Evolutionary conservation across 495 filamentous ascomycete genomes (phyloP).

Genomic region (Aspergillus indologenus): DNA sequence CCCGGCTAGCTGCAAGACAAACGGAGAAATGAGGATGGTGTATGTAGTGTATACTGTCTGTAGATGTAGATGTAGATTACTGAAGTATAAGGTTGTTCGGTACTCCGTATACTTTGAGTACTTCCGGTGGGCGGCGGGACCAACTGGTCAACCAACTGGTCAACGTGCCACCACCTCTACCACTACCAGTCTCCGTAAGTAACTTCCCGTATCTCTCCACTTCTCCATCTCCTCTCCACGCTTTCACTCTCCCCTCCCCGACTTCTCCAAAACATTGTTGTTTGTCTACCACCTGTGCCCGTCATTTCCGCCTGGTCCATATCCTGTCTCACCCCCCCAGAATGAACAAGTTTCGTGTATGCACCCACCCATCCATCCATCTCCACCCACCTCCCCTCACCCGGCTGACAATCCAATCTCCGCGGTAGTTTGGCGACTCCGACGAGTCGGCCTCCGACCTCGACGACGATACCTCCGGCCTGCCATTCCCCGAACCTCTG

Average conservation of each 20-base stretch:
- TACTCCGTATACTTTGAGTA: too few species aligned
- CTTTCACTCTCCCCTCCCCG: too few species aligned
- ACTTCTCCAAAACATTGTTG: neutral
- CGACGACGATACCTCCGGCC: conserved; percentile 60
- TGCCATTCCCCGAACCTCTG: conserved; percentile 82
- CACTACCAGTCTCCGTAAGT: too few species aligned
- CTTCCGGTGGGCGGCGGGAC: too few species aligned
- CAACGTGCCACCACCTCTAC: neutral
- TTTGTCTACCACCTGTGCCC: neutral
- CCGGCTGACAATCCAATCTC: conserved; percentile 12
- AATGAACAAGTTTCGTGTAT: conserved; percentile 46
- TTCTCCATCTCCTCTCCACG: neutral
- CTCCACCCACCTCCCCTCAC: conserved; percentile 1
- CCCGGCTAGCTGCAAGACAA: neutral
- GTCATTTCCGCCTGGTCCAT: neutral
- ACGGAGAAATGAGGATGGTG: neutral
- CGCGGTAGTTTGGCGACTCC: conserved; percentile 47
- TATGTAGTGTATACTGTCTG: neutral
- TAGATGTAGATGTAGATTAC: neutral
- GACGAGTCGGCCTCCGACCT: conserved; percentile 52
- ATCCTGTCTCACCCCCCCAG: conserved; percentile 9
- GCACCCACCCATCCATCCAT: neutral
- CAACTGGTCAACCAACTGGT: neutral
- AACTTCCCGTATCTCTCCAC: too few species aligned
- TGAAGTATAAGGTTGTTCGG: too few species aligned